Percentiles rank a stretch among this genome's conserved stretches.
Conservation (phyloP, 805 yeast genomes). For the Pachysolen tannophilus region DNA sequence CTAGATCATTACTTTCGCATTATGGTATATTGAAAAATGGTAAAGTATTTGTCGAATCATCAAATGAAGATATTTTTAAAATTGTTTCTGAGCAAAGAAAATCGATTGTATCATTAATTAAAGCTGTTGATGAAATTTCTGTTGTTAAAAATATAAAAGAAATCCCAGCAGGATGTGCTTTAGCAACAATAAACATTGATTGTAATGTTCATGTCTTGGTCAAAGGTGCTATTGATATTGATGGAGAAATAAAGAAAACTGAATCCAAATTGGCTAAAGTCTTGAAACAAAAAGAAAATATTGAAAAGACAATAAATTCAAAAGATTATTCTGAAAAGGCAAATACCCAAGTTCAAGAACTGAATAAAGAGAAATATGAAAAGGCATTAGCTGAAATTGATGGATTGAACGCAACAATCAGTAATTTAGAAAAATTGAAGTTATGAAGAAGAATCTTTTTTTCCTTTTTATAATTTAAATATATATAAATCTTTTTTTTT, state of each 20-base stretch:
- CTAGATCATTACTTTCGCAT: constrained; percentile 88
- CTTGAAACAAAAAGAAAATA: constrained; percentile 46
- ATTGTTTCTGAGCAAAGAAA: constrained; percentile 66
- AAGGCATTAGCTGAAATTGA: constrained; percentile 79
- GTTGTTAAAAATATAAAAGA: constrained; percentile 48
- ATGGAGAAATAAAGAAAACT: constrained; percentile 82
- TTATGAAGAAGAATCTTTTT: constrained; percentile 21
- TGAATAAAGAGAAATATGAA: constrained; percentile 60
- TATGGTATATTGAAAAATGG: constrained; percentile 86
- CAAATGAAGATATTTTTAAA: constrained; percentile 34
- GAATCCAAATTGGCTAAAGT: constrained; percentile 66
- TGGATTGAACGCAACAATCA: constrained; percentile 80
- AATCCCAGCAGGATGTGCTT: constrained; percentile 87
- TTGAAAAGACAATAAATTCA: constrained; percentile 61
- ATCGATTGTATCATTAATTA: constrained; percentile 86
- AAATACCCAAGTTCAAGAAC: constrained; percentile 69
- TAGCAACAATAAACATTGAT: constrained; percentile 71
- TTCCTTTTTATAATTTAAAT: constrained; percentile 2
- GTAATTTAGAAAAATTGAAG: constrained; percentile 74
- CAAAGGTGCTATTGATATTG: constrained; percentile 91
- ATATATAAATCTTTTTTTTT: neutral
- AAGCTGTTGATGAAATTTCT: constrained; percentile 72
- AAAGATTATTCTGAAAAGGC: constrained; percentile 86
- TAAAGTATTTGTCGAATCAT: constrained; percentile 73
- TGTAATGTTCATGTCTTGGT: constrained; percentile 85